Evolutionary conservation across 2,329 filamentous ascomycete species (phyloP).

Genomic region (Aspergillus cejpii): DNA sequence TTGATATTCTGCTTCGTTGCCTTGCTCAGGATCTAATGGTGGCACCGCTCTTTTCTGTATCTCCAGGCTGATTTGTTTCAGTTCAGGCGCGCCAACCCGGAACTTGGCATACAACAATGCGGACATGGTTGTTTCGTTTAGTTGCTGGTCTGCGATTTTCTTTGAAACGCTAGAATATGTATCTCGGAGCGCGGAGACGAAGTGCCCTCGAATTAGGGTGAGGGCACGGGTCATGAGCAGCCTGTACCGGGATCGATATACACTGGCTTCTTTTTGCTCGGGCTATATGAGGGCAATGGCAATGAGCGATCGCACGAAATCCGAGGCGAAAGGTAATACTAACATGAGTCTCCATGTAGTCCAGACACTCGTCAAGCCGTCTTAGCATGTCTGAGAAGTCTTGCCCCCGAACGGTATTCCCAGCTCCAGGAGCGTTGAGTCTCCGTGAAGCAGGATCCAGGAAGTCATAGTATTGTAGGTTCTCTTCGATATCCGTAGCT

Average conservation of each 20-base stretch:
- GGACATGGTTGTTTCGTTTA: constrained; percentile 66
- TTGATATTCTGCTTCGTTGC: constrained; percentile 57
- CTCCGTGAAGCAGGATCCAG: constrained; percentile 83
- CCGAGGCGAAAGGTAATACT: constrained; percentile 23
- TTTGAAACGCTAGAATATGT: constrained; percentile 57
- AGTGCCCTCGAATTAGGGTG: constrained; percentile 61
- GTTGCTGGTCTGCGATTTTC: constrained; percentile 58
- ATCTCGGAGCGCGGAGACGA: constrained; percentile 57
- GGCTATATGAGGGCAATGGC: constrained; percentile 51
- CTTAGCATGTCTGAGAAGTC: constrained; percentile 83
- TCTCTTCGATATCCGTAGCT: constrained; percentile 76
- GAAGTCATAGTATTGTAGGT: constrained; percentile 91
- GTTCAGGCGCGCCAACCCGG: constrained; percentile 57
- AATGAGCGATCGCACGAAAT: constrained; percentile 18
- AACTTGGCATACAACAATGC: constrained; percentile 66
- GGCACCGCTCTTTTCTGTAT: constrained; percentile 60
- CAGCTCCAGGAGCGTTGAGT: constrained; percentile 85
- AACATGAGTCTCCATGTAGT: constrained; percentile 85
- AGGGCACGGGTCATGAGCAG: constrained; percentile 66
- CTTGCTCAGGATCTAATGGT: constrained; percentile 53
- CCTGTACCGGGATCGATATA: constrained; percentile 81
- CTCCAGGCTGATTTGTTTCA: constrained; percentile 60
- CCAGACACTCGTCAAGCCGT: constrained; percentile 82
- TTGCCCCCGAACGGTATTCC: constrained; percentile 73
- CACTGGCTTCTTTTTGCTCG: constrained; percentile 76